Base-by-base conservation (phyloP, 2,329 filamentous ascomycete genomes). In the Simplicillium aogashimaense region DNA sequence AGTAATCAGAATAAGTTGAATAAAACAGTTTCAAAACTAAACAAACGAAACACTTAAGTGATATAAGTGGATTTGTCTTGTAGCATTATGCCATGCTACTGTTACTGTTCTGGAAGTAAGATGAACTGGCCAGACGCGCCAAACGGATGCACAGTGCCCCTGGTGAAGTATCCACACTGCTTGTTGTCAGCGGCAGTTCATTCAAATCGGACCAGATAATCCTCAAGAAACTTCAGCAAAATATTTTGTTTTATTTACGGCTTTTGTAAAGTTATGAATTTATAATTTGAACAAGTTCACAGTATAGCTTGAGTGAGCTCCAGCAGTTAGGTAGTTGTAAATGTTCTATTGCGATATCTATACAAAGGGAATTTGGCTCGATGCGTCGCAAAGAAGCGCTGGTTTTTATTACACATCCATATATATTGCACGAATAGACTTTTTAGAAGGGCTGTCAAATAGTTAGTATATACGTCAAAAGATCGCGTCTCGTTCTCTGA, bases 371-470 rank as follows among this genome's bases (percentile, higher is more conserved):
- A 40, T 25, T 25, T 31, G 32, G 38, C 41, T 43, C 37, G 28
- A 44, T 40, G 38, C 38, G 32, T 28, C 37, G 36, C 42, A 44
- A 36, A 38, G 43, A 40, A 40, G 45, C 46, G 40, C 47, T 39
- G 43, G 42, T 47, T 47, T 42, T 54, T 52, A 47, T 49, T 52
- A 48, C 49, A 53, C 35, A 39, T 52, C 53, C 55, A 54, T 50
- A 49, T 44, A 52, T 48, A 49, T 48, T 50, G 15, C 30, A n/a
- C 30, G 47, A 52, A 50, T 29, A 5, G 31, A 38, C 42, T 38
- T 47, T 53, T 65, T 65, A 67, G 54, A 67, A 67, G 39, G 64
- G 62, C 64, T 65, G 20, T 10, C 25, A 6, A 7, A 13, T 29
- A 3, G 42, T 63, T 47, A 63, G 53, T 9, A 25, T 5, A 9